phyloP scores from a whole-genome alignment of 805 yeast genomes.

The Zygosaccharomyces lentus region DNA sequence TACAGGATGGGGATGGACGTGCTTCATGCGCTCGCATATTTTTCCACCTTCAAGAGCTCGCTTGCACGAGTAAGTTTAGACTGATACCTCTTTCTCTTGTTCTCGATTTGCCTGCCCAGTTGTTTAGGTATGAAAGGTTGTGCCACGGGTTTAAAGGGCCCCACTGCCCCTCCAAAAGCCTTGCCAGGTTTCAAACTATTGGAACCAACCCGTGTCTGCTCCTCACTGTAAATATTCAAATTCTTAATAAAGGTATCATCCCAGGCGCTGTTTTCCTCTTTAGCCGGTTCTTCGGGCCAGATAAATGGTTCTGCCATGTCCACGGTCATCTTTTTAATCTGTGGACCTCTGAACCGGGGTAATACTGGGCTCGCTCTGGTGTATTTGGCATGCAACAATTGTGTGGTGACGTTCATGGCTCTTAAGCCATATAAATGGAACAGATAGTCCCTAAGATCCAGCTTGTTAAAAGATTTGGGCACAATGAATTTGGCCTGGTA shows the following conservation, averaged over 20 bases:
- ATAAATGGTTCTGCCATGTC: slow-evolving; percentile 94
- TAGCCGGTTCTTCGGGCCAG: slow-evolving; percentile 71
- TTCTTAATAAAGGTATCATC: slow-evolving; percentile 42
- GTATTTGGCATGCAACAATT: slow-evolving; percentile 69
- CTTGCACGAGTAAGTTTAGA: slow-evolving; percentile 15
- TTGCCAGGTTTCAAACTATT: slow-evolving; percentile 62
- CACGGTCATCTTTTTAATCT: slow-evolving; percentile 91
- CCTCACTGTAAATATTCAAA: slow-evolving; percentile 48
- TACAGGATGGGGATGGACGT: not conserved
- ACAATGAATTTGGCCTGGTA: slow-evolving; percentile 95
- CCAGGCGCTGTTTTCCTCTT: slow-evolving; percentile 40
- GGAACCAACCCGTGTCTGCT: slow-evolving; percentile 54
- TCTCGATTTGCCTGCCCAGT: slow-evolving; percentile 43
- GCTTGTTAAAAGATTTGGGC: slow-evolving; percentile 87
- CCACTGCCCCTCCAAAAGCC: slow-evolving; percentile 67
- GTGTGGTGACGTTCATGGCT: slow-evolving; percentile 84
- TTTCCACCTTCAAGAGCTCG: slow-evolving; percentile 15
- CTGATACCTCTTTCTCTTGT: slow-evolving; percentile 36
- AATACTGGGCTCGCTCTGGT: slow-evolving; percentile 52
- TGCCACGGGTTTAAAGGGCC: slow-evolving; percentile 56
- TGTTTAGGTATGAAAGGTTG: slow-evolving; percentile 59
- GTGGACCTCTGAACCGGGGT: slow-evolving; percentile 73
- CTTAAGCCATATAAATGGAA: slow-evolving; percentile 87
- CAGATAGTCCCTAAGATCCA: slow-evolving; percentile 90
- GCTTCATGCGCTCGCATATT: slow-evolving; percentile 6